A percentile compares a stretch with the other conserved stretches of the same genome.
Evolutionary conservation across 306 rosid genomes (phyloP).

Genomic region (Oemleria cerasiformis): DNA sequence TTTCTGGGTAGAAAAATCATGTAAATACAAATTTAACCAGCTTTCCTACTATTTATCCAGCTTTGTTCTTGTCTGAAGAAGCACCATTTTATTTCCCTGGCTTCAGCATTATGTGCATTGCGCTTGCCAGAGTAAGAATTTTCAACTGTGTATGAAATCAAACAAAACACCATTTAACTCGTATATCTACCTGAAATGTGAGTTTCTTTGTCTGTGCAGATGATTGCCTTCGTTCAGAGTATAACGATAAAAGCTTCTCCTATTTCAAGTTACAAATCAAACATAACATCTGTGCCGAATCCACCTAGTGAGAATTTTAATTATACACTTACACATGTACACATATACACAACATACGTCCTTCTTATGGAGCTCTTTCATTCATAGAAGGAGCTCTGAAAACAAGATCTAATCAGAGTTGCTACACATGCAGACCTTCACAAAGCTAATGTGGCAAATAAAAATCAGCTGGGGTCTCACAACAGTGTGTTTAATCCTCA

Average conservation of each 20-base stretch:
- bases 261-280: conserved; percentile 26
- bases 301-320: conserved; percentile 20
- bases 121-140: conserved; percentile 49
- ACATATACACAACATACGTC: neutral
- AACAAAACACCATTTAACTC: neutral
- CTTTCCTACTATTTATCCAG: conserved; percentile 35
- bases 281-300: conserved; percentile 29
- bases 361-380: conserved; percentile 1
- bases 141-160: neutral
- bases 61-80: conserved; percentile 69
- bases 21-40: conserved; percentile 14
- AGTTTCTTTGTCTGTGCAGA: conserved; percentile 39
- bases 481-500: neutral
- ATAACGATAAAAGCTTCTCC: conserved; percentile 44
- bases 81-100: conserved; percentile 91
- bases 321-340: neutral
- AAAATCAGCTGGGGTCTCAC: neutral
- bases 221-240: conserved; percentile 63
- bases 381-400: neutral
- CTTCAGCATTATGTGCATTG: conserved; percentile 75
- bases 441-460: neutral
- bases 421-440: neutral
- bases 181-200: conserved; percentile 8
- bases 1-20: neutral
- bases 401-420: neutral